Evolutionary conservation across 2,329 filamentous ascomycete genomes (phyloP).

Genomic region (Helminthosporium solani): DNA sequence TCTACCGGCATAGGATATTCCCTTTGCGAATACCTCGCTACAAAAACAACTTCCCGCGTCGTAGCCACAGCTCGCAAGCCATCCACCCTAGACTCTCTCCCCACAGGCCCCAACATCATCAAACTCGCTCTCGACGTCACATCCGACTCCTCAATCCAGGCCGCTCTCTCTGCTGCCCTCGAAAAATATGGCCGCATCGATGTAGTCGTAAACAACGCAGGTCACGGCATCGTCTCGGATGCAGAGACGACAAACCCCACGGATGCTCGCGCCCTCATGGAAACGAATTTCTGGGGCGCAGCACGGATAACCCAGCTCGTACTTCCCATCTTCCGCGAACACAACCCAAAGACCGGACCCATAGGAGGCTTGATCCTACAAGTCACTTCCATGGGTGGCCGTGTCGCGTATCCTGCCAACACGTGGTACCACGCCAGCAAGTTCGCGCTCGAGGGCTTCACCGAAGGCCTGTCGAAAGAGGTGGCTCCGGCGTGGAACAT

Average conservation of each 20-base stretch:
- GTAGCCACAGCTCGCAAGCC: constrained; percentile 53
- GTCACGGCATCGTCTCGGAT: constrained; percentile 56
- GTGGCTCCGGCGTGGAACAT: constrained; percentile 52
- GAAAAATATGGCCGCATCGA: constrained; percentile 58
- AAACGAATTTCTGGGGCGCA: constrained; percentile 62
- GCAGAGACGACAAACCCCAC: constrained; percentile 55
- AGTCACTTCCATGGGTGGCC: constrained; percentile 16
- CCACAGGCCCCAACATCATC: constrained; percentile 42
- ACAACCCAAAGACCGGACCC: constrained; percentile 22
- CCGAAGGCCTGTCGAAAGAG: constrained; percentile 46
- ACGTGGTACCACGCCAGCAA: constrained; percentile 46
- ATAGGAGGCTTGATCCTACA: constrained; percentile 21
- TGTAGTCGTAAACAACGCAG: constrained; percentile 63
- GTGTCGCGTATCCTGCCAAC: constrained; percentile 36
- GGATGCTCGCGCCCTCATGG: constrained; percentile 55
- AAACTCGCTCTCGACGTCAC: constrained; percentile 59
- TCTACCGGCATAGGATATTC: constrained; percentile 52
- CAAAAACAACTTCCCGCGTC: constrained; percentile 44
- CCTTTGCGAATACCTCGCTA: constrained; percentile 43
- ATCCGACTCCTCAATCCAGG: constrained; percentile 46
- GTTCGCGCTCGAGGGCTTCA: constrained; percentile 53
- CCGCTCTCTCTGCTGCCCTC: constrained; percentile 48
- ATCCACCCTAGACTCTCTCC: constrained; percentile 45
- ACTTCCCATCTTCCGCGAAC: constrained; percentile 47
- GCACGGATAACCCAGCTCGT: constrained; percentile 54